Evolutionary conservation across 78 protist genomes (phyloP).

Genomic region (Dictyostelium intermedium): DNA sequence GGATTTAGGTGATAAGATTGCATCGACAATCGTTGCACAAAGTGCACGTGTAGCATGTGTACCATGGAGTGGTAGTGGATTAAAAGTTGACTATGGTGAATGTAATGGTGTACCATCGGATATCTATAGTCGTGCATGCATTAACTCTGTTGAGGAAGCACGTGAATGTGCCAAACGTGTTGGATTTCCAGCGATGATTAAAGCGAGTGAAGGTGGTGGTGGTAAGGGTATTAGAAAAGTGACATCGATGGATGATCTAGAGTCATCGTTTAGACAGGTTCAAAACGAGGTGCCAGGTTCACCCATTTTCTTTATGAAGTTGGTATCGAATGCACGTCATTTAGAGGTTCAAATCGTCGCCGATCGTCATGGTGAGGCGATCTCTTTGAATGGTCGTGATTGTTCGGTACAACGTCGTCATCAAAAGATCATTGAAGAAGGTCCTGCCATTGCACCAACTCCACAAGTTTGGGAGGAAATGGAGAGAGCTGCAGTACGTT

Average conservation of each 20-base stretch:
- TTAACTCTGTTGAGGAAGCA: slow-evolving; percentile 78
- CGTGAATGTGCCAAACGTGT: slow-evolving; percentile 77
- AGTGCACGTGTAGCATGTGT: slow-evolving; percentile 94
- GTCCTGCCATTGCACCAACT: slow-evolving; percentile 89
- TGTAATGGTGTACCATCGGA: slow-evolving; percentile 26
- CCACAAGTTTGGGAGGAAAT: slow-evolving; percentile 82
- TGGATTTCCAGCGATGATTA: slow-evolving; percentile 96
- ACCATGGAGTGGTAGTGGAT: slow-evolving; percentile 94
- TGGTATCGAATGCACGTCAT: slow-evolving; percentile 81
- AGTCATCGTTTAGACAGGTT: slow-evolving; percentile 54
- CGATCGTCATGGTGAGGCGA: slow-evolving; percentile 88
- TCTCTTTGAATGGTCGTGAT: slow-evolving; percentile 86
- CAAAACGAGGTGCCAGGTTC: slow-evolving; percentile 81
- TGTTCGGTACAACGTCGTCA: slow-evolving; percentile 91
- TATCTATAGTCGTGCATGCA: slow-evolving; percentile 52
- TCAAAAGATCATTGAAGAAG: slow-evolving; percentile 96
- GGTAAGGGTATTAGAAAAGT: slow-evolving; percentile 92
- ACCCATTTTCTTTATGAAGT: slow-evolving; percentile 87
- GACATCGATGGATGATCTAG: slow-evolving; percentile 47
- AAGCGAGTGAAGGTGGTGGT: slow-evolving; percentile 96
- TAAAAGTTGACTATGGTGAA: slow-evolving; percentile 49
- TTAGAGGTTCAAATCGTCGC: slow-evolving; percentile 91
- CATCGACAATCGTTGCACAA: slow-evolving; percentile 97
- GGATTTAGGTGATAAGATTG: slow-evolving; percentile 98
- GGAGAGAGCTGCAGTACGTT: slow-evolving; percentile 92